phyloP scores from a whole-genome alignment of 2,329 filamentous ascomycete species.

The Drechmeria coniospora region DNA sequence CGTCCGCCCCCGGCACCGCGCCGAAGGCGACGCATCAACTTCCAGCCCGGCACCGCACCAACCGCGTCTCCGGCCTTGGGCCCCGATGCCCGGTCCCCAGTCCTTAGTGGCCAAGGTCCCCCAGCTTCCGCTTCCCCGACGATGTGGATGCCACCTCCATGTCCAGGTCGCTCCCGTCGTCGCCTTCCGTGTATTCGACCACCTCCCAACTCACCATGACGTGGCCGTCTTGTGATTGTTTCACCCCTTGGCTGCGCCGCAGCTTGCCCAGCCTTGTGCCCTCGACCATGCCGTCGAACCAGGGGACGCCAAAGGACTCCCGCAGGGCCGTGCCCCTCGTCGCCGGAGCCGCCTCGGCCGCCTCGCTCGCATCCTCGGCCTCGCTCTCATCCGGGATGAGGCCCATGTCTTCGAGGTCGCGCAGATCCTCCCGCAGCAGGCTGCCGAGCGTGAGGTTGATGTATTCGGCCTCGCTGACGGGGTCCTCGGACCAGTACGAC shows the following conservation, averaged over 20 bases:
- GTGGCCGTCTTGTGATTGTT: slow-evolving; percentile 42
- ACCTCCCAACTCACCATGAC: slow-evolving; percentile 71
- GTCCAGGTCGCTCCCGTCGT: slow-evolving; percentile 19
- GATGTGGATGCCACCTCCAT: slow-evolving; percentile 15
- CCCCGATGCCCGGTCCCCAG: too few species aligned
- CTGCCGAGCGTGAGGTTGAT: slow-evolving; percentile 74
- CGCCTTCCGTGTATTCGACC: slow-evolving; percentile 49
- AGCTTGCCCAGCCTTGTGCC: slow-evolving; percentile 57
- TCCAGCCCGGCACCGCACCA: too few species aligned
- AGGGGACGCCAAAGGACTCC: slow-evolving; percentile 59
- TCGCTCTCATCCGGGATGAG: slow-evolving; percentile 41
- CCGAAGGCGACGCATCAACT: too few species aligned
- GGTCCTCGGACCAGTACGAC: slow-evolving; percentile 67
- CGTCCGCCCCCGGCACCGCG: too few species aligned
- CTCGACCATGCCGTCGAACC: slow-evolving; percentile 72
- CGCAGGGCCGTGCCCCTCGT: slow-evolving; percentile 18
- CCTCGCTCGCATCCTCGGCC: slow-evolving; percentile 11
- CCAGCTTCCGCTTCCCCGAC: slow-evolving; percentile 37
- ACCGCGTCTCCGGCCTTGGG: too few species aligned
- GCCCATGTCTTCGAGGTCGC: slow-evolving; percentile 57
- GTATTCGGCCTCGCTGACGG: slow-evolving; percentile 54
- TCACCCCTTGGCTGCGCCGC: slow-evolving; percentile 42
- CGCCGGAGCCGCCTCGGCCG: slow-evolving; percentile 5
- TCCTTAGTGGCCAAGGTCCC: too few species aligned
- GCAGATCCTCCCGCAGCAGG: slow-evolving; percentile 54